Percentiles rank a stretch among this genome's conserved stretches.
These are phyloP conservation scores for Osmanthus fragrans DNA, from an alignment of 257 asterid genomes.

Conservation along the genomic window DNA sequence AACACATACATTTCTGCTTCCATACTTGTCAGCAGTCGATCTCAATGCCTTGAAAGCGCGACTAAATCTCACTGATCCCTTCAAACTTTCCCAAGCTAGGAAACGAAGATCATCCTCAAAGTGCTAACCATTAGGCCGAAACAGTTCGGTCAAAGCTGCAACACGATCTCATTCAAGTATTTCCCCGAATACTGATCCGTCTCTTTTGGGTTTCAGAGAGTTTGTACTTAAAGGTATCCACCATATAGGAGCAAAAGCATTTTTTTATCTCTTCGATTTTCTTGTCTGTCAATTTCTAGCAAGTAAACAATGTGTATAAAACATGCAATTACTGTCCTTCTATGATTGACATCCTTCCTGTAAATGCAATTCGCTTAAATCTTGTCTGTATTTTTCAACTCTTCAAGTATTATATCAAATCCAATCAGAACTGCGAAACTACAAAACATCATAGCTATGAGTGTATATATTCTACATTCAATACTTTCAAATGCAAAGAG, in stretches of 20 bases:
- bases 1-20: constrained; percentile 70
- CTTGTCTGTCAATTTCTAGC: constrained; percentile 94
- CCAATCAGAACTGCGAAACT: too few relatives aligned
- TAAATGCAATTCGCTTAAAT: constrained; percentile 15
- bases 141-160: constrained; percentile 77
- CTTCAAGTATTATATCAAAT: too few relatives aligned
- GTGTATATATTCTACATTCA: too few relatives aligned
- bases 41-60: constrained; percentile 55
- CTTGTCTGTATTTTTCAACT: not conserved
- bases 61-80: constrained; percentile 80
- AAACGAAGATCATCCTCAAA: constrained; percentile 89
- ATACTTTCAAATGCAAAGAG: too few relatives aligned
- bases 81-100: constrained; percentile 88
- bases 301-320: constrained; percentile 93
- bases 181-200: constrained; percentile 91
- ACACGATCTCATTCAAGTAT: constrained; percentile 93
- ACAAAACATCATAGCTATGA: too few relatives aligned
- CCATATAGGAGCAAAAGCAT: constrained; percentile 96
- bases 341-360: constrained; percentile 90
- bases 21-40: constrained; percentile 57
- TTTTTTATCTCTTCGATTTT: constrained; percentile 55
- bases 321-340: constrained; percentile 88
- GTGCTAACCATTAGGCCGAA: constrained; percentile 79
- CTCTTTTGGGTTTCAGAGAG: constrained; percentile 75
- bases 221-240: constrained; percentile 92